Evolutionary conservation across 1,284 basidiomycete genomes (phyloP), one percentile per base, ranked within the genome.

Genomic region (Phellopilus nigrolimitatus): DNA sequence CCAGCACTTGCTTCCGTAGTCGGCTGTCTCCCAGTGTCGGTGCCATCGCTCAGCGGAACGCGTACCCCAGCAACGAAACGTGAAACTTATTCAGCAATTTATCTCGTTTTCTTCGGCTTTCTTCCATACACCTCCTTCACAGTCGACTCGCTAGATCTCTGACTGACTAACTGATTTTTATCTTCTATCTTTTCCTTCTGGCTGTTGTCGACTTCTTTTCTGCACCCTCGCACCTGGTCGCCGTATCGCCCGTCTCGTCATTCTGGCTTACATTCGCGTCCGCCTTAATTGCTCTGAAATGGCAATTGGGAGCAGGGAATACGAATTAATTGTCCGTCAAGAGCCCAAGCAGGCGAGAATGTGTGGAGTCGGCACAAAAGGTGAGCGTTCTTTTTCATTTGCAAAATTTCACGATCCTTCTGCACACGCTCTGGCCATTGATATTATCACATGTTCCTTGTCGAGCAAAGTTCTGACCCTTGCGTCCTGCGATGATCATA

Each of bases 291-390:
- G 10, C 45, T 17, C 33, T 3, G 15, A 47, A 47, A 46, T 42
- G 40, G 37, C 36, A 6, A 46, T 30, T 40, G 41, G 31, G 24
- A 60, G 67, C 68, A 92, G 91, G 64, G 80, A 86, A 54, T 95
- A 94, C 66, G 82, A 91, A 51, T 79, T 95, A 59, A 80, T 75
- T 28, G 82, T 95, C 51, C 76, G 89, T 40, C 92, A 95, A 65
- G 88, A 95, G 68, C 92, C 92, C 1, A 87, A 91, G 64, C 86
- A 89, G 69, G 91, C 92, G 1, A 77, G 92, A 50, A 94, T 95
- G 90, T 94, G 91, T 62, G 91, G 91, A 43, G 85, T 92, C 5
- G 91, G 91, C 45, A 91, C 93, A 61, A 88, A 88, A 75, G 82
- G 84, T 81, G 59, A 54, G 61, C 48, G 34, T 31, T 24, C 30